Conservation (phyloP, 2,329 filamentous ascomycete species). For the Graphilbum fragrans region DNA sequence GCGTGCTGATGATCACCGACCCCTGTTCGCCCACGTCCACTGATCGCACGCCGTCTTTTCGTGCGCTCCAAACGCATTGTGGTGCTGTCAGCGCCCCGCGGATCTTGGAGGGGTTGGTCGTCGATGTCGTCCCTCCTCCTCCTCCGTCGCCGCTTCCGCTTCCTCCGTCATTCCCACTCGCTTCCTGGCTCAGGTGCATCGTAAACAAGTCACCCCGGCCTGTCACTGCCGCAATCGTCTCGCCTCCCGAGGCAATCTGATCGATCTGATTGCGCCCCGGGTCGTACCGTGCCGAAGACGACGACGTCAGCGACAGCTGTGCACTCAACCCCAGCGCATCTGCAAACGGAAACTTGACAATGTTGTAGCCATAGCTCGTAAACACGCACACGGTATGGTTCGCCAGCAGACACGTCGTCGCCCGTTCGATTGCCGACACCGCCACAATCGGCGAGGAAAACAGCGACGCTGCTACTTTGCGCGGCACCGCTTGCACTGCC, state of each 20-base stretch:
- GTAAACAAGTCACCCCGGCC: conserved; percentile 81
- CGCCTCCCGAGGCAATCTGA: conserved; percentile 72
- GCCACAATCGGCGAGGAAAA: conserved; percentile 62
- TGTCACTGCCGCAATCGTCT: conserved; percentile 83
- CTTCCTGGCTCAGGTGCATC: conserved; percentile 52
- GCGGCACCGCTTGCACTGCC: conserved; percentile 67
- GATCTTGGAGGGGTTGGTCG: conserved; percentile 86
- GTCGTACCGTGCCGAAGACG: conserved; percentile 36
- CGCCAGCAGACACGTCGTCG: conserved; percentile 73
- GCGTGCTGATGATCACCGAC: conserved; percentile 86
- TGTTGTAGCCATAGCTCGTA: conserved; percentile 91
- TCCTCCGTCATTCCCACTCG: background rate
- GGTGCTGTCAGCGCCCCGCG: conserved; percentile 68
- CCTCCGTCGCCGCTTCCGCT: conserved; percentile 34
- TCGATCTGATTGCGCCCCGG: conserved; percentile 50
- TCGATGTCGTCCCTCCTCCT: conserved; percentile 45
- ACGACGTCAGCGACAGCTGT: conserved; percentile 47
- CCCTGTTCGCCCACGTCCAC: conserved; percentile 86
- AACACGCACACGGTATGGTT: conserved; percentile 89
- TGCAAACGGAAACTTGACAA: conserved; percentile 64
- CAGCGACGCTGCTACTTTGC: conserved; percentile 78
- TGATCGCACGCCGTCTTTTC: conserved; percentile 76
- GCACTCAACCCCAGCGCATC: too few relatives aligned
- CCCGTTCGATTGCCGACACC: conserved; percentile 80
- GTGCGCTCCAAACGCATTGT: conserved; percentile 77